phyloP scores from a whole-genome alignment of 371 early-diverging fungal species.

The Coemansia sp. region DNA sequence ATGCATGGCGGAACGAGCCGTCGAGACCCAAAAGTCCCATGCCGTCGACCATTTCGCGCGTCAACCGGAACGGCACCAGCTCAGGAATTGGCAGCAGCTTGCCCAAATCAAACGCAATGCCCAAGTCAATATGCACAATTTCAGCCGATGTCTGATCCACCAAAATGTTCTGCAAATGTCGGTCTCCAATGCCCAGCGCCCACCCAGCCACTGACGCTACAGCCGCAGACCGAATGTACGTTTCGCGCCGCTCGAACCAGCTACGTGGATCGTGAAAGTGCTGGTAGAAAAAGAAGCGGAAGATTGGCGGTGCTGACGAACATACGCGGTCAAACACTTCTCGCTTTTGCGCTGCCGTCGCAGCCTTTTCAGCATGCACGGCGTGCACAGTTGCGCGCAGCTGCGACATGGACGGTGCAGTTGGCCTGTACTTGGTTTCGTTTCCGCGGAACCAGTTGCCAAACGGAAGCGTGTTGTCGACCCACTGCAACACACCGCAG shows the following conservation, averaged over 20 bases:
- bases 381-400: slow-evolving; percentile 52
- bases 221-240: slow-evolving; percentile 87
- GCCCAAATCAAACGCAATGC: slow-evolving; percentile 97
- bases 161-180: slow-evolving; percentile 97
- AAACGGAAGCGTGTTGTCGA: slow-evolving; percentile 80
- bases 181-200: slow-evolving; percentile 97
- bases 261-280: slow-evolving; percentile 57
- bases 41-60: slow-evolving; percentile 77
- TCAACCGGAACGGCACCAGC: slow-evolving; percentile 93
- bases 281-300: slow-evolving; percentile 56
- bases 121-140: slow-evolving; percentile 96
- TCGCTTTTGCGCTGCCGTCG: slow-evolving; percentile 47
- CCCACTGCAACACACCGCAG: slow-evolving; percentile 98
- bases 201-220: slow-evolving; percentile 93
- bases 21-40: slow-evolving; percentile 79
- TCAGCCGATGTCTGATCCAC: slow-evolving; percentile 84
- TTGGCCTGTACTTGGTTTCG: slow-evolving; percentile 45
- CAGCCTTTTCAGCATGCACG: slow-evolving; percentile 48
- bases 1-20: slow-evolving; percentile 73
- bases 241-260: slow-evolving; percentile 73
- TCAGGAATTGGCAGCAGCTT: slow-evolving; percentile 87
- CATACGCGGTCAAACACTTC: slow-evolving; percentile 52
- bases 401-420: slow-evolving; percentile 61
- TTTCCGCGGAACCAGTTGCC: slow-evolving; percentile 58
- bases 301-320: slow-evolving; percentile 43